Percentiles rank a stretch among this genome's conserved stretches.
These are phyloP conservation scores for Fonsecaea pedrosoi DNA, from an alignment of 2,329 filamentous ascomycete species.

Conservation along the genomic window DNA sequence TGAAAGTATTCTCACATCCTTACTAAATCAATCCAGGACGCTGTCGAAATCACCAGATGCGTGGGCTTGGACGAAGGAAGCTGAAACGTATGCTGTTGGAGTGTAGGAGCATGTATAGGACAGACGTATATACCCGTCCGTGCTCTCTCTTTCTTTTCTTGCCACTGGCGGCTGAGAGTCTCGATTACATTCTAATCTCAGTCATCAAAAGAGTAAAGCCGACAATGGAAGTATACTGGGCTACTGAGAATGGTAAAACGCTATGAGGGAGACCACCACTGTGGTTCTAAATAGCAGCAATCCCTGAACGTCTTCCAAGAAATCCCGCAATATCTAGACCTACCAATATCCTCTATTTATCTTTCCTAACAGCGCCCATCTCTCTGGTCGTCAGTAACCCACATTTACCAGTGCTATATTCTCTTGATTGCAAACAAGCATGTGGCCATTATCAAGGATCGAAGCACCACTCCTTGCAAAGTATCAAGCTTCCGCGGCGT, in stretches of 20 bases:
- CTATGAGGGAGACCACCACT: no score
- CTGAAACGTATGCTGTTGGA: background rate
- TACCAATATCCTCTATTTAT: no score
- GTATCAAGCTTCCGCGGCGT: background rate
- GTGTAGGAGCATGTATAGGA: background rate
- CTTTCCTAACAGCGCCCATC: no score
- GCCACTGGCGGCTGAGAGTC: background rate
- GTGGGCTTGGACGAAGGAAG: constrained; percentile 46
- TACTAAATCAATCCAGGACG: constrained; percentile 60
- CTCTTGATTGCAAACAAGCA: background rate
- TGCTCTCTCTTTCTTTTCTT: background rate
- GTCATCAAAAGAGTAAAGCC: no score
- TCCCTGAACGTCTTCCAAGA: no score
- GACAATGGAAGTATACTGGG: no score
- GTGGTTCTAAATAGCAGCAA: no score
- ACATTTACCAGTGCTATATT: no score
- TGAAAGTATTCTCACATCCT: background rate
- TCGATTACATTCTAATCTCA: no score
- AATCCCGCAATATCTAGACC: no score
- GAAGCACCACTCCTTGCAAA: background rate
- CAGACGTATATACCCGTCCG: background rate
- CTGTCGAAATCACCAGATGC: constrained; percentile 70
- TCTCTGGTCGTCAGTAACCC: no score
- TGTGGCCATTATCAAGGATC: background rate
- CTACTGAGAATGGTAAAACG: no score